These are phyloP conservation scores for Tulasnella calospora DNA, from an alignment of 768 basidiomycete species.

Conservation along the genomic window DNA sequence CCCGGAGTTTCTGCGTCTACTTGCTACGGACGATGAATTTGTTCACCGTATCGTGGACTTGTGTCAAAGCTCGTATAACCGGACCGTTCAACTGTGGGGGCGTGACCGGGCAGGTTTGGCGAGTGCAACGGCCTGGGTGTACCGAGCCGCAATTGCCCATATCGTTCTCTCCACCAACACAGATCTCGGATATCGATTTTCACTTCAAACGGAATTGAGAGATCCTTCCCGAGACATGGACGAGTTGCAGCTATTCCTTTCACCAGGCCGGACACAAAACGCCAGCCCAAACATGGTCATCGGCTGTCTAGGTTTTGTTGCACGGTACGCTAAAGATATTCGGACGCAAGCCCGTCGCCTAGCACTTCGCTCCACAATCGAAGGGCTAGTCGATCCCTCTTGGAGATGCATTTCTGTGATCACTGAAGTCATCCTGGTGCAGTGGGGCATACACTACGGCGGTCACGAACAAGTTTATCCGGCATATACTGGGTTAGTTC, in stretches of 20 bases:
- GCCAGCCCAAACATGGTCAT: not conserved
- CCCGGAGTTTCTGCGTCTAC: not conserved
- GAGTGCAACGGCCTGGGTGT: not conserved
- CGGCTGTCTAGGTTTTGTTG: not conserved
- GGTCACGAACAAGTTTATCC: not conserved
- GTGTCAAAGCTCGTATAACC: not conserved
- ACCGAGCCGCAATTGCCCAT: not conserved
- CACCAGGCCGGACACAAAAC: not conserved
- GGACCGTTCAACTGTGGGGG: not conserved
- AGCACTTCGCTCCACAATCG: not conserved
- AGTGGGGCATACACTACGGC: not conserved
- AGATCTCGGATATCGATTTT: not conserved
- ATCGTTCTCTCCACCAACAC: not conserved
- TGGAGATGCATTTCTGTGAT: not conserved
- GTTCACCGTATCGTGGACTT: not conserved
- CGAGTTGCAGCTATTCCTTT: not conserved
- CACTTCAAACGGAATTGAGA: not conserved
- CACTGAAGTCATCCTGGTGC: not conserved
- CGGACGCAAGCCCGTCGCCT: not conserved
- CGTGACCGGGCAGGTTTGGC: not conserved
- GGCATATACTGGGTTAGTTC: not conserved
- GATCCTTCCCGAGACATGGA: too few species aligned
- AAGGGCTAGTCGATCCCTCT: not conserved
- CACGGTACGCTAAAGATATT: too few species aligned
- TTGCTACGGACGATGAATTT: not conserved